These are phyloP conservation scores for sweet orange (Citrus sinensis) DNA, from an alignment of 345 rosid genomes.

Conservation along the genomic window DVS_A1.0 CM039167.1:26674001-26674500, in stretches of 20 bases:
- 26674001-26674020: conserved; percentile 86
- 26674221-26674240: conserved; percentile 67
- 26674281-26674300: conserved; percentile 80
- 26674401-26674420: conserved; percentile 86
- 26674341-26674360: conserved; percentile 86
- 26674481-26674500: conserved; percentile 88
- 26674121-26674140: conserved; percentile 98
- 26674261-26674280: conserved; percentile 70
- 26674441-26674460: conserved; percentile 81
- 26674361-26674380: conserved; percentile 96
- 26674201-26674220: conserved; percentile 54
- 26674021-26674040: conserved; percentile 66
- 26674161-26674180: conserved; percentile 77
- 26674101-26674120: conserved; percentile 95
- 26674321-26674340: conserved; percentile 80
- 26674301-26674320: conserved; percentile 92
- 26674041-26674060: conserved; percentile 94
- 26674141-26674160: conserved; percentile 93
- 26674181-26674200: conserved; percentile 86
- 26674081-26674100: conserved; percentile 86
- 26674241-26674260: conserved; percentile 66
- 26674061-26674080: conserved; percentile 88
- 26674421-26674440: conserved; percentile 78
- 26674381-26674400: conserved; percentile 84
- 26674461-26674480: conserved; percentile 83